Conservation (phyloP, 768 basidiomycete genomes). For the Boletus patriciae region DNA sequence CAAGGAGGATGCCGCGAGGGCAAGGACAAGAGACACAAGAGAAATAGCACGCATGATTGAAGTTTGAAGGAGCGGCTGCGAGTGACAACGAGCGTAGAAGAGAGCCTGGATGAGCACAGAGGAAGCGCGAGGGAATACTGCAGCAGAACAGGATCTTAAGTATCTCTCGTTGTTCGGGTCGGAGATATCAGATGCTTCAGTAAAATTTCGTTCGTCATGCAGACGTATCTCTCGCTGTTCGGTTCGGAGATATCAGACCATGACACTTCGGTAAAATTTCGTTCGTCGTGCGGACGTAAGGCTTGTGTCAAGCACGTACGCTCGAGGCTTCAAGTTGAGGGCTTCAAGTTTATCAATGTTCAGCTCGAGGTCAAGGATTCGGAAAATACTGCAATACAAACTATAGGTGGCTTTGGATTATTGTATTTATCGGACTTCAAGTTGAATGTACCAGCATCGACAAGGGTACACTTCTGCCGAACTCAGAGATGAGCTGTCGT, state of each 20-base stretch:
- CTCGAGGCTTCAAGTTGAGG: too few relatives aligned
- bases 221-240: too few relatives aligned
- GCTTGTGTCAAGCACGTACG: not conserved
- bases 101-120: not conserved
- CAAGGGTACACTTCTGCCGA: too few relatives aligned
- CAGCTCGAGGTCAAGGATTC: not conserved
- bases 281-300: not conserved
- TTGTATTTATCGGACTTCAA: too few relatives aligned
- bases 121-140: not conserved
- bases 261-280: too few relatives aligned
- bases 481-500: too few relatives aligned
- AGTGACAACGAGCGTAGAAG: conserved; percentile 4
- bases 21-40: conserved; percentile 10
- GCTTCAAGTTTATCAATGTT: too few relatives aligned
- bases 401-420: too few relatives aligned
- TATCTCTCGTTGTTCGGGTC: not conserved
- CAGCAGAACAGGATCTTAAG: not conserved
- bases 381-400: too few relatives aligned
- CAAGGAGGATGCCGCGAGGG: conserved; percentile 6
- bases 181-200: not conserved
- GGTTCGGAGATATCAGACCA: too few relatives aligned
- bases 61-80: not conserved
- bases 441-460: too few relatives aligned
- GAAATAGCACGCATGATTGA: conserved; percentile 10
- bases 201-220: too few relatives aligned